Conservation (phyloP, 2,329 filamentous ascomycete species). For the Samsoniella hepiali region DNA sequence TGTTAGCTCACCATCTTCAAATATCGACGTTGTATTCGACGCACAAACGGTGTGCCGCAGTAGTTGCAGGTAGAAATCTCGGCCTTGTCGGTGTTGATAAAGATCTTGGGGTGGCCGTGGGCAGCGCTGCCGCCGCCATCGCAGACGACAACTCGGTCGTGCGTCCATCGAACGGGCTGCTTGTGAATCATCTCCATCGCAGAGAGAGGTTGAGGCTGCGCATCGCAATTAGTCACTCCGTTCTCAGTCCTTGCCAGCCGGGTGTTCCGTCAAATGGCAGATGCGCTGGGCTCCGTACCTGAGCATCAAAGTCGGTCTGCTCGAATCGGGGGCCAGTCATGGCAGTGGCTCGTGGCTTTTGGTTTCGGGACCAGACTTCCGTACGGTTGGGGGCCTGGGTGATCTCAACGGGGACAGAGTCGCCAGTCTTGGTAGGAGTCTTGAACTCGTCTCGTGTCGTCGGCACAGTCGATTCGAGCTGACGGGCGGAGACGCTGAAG, state of each 20-base stretch:
- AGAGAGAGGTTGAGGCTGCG: conserved; percentile 78
- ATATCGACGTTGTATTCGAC: conserved; percentile 31
- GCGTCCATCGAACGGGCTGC: conserved; percentile 89
- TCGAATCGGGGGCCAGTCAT: conserved; percentile 96
- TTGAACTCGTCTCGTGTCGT: conserved; percentile 36
- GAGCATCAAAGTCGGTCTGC: conserved; percentile 88
- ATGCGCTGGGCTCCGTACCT: conserved; percentile 58
- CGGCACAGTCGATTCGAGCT: conserved; percentile 43
- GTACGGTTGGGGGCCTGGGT: conserved; percentile 84
- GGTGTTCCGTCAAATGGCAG: neutral
- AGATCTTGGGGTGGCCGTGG: conserved; percentile 85
- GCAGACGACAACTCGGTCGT: conserved; percentile 77
- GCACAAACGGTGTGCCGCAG: conserved; percentile 88
- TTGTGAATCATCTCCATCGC: conserved; percentile 96
- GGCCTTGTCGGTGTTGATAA: conserved; percentile 97
- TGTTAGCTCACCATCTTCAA: conserved; percentile 16
- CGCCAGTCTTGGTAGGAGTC: conserved; percentile 42
- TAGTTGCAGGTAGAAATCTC: conserved; percentile 89
- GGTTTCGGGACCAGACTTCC: conserved; percentile 79
- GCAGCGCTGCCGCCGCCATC: conserved; percentile 82
- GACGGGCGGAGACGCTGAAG: conserved; percentile 47
- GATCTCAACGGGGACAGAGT: conserved; percentile 46
- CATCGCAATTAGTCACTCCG: conserved; percentile 17
- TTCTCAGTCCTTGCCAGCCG: neutral
- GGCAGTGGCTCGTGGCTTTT: conserved; percentile 73